Base-by-base conservation (phyloP, 441 rosid genomes). In the Adansonia gregorii region DNA sequence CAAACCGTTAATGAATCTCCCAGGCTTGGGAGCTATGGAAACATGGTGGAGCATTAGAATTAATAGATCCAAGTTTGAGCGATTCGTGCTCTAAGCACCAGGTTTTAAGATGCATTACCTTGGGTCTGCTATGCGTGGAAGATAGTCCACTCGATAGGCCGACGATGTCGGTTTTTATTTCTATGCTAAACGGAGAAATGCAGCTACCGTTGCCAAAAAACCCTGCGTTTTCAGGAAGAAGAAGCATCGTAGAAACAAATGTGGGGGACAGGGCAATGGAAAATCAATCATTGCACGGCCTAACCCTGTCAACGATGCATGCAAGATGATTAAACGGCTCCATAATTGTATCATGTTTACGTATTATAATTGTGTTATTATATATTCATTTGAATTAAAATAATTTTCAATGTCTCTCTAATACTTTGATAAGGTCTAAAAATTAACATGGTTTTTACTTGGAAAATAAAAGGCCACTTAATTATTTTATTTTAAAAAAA, bases 21-120 rank as follows among this genome's bases (percentile, higher is more conserved):
- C 72, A 78, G 80, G 77, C 77, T 35, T 78, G 81, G 81, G 72
- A 78, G 41, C 49, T 72, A 24, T 78, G 81, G 73, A 64, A 55
- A 41, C 58, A 52, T 8, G 76, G 73, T 35, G 31, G 15, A n/a
- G 31, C 75, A 17, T 8, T 58, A 17, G 65, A 72, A 19, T 72
- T 72, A 43, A 46, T 72, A 35, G 65, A 72, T 58, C 59, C 48
- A 39, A 6, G 6, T 24, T 51, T 72, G 8, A 8, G 15, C n/a
- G 75, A 73, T 10, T 73, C 39, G 12, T n/a, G 35, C 19, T 11
- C 5, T 4, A 43, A 41, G 8, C 52, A 39, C 48, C 77, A 65
- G 58, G 59, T 56, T 11, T 41, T 70, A 27, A 65, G 73, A 56
- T 78, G 77, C 77, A 64, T 73, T 46, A 72, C 35, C 55, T 41